Evolutionary conservation across 495 filamentous ascomycete species (phyloP), one percentile per base, ranked within the genome.

Genomic region (Pseudoneurospora amorphoporcata): DNA sequence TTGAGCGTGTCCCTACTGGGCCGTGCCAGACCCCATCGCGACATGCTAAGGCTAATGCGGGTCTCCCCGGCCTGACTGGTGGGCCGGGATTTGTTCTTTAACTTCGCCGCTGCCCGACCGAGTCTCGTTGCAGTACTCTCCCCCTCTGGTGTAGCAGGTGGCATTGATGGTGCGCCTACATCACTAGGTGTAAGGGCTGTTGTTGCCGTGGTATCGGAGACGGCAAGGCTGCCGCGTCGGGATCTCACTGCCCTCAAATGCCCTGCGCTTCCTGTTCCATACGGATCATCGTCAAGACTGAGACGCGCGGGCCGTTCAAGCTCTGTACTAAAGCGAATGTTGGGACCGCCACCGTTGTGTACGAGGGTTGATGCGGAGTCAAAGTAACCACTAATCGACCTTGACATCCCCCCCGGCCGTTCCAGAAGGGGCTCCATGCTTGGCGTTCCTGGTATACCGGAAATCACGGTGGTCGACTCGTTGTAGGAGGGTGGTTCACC

Each of bases 61-160:
- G 85, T 89, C 68, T 94, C 91, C 32, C 90, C 90, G 8, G 84
- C 82, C 73, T 92, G 89, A 75, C 90, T 92, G 29, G 82, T 86
- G 4, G 92, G 87, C 71, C 91, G 88, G 75, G 91, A 92, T 74
- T 87, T 90, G 69, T 81, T 86, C 58, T 79, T 84, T 41, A 86
- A 84, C 65, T 86, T 88, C 16, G 90, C 89, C 9, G 87, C 86
- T 8, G 89, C 87, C 8, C 90, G 85, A 39, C 89, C 90, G 38
- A 88, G 75, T 74, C 87, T 79, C 73, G 85, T 77, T 6, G 81
- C 78, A 10, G 83, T 85, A 35, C 77, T 82, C 68, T 86, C 86
- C 61, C 92, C 90, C 12, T 81, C 80, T 0, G 85, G 85, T 6
- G 83, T 86, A 16, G 81, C 72, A 32, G 76, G 76, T 5, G 82